Evolutionary conservation across 768 basidiomycete genomes (phyloP).

Genomic region (Leccinum fibrillosum): DNA sequence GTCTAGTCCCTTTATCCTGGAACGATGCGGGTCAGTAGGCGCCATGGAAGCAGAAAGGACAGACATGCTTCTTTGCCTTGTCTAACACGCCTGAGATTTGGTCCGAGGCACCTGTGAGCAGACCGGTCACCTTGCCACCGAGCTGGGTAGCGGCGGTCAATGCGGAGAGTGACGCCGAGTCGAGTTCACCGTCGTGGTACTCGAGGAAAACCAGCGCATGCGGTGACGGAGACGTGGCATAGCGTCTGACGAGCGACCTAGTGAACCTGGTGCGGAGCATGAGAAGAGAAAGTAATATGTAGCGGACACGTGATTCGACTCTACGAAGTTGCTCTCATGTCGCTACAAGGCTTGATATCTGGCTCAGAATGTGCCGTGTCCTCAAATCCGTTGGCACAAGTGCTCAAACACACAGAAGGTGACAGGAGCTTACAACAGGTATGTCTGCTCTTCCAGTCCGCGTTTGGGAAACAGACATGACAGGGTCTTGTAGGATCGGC

Average conservation of each 20-base stretch:
- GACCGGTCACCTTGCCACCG: constrained; percentile 81
- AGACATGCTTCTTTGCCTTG: constrained; percentile 73
- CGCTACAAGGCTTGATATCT: constrained; percentile 75
- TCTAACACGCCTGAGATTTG: constrained; percentile 65
- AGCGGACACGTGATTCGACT: constrained; percentile 17
- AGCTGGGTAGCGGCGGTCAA: constrained; percentile 86
- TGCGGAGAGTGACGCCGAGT: constrained; percentile 84
- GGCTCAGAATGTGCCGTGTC: constrained; percentile 86
- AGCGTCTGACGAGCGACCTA: constrained; percentile 38
- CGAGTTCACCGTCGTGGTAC: constrained; percentile 77
- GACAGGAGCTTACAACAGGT: constrained; percentile 90
- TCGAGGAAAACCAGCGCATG: constrained; percentile 89
- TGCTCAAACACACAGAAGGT: constrained; percentile 85
- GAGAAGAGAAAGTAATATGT: not conserved
- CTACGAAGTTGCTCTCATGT: constrained; percentile 36
- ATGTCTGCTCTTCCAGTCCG: constrained; percentile 13
- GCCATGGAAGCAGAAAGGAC: constrained; percentile 6
- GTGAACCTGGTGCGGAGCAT: constrained; percentile 22
- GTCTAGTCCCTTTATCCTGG: constrained; percentile 65
- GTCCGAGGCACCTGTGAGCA: constrained; percentile 67
- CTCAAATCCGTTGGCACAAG: constrained; percentile 83
- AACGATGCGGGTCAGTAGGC: constrained; percentile 5
- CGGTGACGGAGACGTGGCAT: constrained; percentile 59
- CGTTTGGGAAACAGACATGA: not conserved
- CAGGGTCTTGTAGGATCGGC: constrained; percentile 53